Evolutionary conservation across 1,284 basidiomycete species (phyloP).

Genomic region (Erythrobasidium hasegawianum): DNA sequence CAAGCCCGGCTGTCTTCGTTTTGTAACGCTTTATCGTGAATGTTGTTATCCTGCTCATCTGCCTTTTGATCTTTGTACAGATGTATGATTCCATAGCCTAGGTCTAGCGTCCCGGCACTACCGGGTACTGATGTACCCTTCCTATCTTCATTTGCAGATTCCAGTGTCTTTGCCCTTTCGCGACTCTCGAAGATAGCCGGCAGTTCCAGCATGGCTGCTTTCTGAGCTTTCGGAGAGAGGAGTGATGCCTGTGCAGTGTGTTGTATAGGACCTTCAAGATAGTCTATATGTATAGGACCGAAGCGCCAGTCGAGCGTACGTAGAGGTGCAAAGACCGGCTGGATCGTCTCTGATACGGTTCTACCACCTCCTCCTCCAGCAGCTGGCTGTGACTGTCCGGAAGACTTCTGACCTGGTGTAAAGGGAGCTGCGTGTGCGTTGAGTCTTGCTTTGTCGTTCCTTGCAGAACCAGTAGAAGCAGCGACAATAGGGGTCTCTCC

Average conservation of each 20-base stretch:
- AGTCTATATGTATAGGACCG: slow-evolving; percentile 70
- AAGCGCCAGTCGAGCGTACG: slow-evolving; percentile 53
- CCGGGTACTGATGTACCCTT: slow-evolving; percentile 2
- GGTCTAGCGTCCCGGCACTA: slow-evolving; percentile 43
- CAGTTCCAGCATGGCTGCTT: neutral
- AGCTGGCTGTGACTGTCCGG: slow-evolving; percentile 25
- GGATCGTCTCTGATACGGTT: slow-evolving; percentile 33
- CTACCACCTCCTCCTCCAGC: neutral
- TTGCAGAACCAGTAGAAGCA: neutral
- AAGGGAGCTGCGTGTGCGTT: slow-evolving; percentile 7
- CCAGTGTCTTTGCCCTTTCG: neutral
- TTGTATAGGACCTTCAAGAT: slow-evolving; percentile 54
- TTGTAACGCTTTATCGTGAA: too few species aligned
- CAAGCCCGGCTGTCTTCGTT: too few species aligned
- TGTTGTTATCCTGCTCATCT: too few species aligned
- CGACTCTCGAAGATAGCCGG: slow-evolving; percentile 30
- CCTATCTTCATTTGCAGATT: neutral
- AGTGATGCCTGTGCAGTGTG: slow-evolving; percentile 47
- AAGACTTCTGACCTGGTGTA: neutral
- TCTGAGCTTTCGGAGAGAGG: neutral
- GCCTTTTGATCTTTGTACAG: slow-evolving; percentile 51
- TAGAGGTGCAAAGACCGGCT: slow-evolving; percentile 36
- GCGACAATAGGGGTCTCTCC: too few species aligned
- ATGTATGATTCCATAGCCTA: slow-evolving; percentile 52
- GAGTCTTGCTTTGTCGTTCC: neutral